Conservation (phyloP, 2,329 filamentous ascomycete species). For the Epichloe baconii region DNA sequence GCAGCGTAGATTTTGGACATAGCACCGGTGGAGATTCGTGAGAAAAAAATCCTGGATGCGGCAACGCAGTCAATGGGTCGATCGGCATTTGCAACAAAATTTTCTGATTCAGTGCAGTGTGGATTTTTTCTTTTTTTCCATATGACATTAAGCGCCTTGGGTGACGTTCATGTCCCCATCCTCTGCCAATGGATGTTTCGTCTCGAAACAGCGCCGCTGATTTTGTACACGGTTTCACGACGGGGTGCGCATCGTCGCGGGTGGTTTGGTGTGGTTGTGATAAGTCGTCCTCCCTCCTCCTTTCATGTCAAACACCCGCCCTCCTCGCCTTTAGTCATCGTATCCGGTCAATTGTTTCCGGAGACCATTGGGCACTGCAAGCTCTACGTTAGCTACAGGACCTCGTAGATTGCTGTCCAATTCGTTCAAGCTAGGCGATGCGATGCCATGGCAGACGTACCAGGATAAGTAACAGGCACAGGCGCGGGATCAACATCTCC, state of each 20-base stretch:
- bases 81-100: background rate
- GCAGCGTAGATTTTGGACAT: slow-evolving; percentile 2
- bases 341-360: slow-evolving; percentile 48
- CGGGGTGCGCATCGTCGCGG: background rate
- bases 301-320: background rate
- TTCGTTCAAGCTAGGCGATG: background rate
- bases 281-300: background rate
- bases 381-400: background rate
- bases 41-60: background rate
- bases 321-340: slow-evolving; percentile 35
- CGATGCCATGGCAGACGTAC: slow-evolving; percentile 40
- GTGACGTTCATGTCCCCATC: background rate
- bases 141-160: background rate
- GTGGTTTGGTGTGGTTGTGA: background rate
- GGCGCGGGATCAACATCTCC: slow-evolving; percentile 60
- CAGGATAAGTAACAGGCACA: slow-evolving; percentile 83
- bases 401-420: background rate
- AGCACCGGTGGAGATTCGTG: background rate
- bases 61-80: background rate
- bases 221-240: slow-evolving; percentile 5
- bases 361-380: slow-evolving; percentile 41
- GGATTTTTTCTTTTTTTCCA: background rate
- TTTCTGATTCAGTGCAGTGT: background rate
- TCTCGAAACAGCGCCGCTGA: slow-evolving; percentile 3
- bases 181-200: background rate